Base-by-base conservation (phyloP, 2,329 filamentous ascomycete species). In the Aureobasidium subglaciale region DNA sequence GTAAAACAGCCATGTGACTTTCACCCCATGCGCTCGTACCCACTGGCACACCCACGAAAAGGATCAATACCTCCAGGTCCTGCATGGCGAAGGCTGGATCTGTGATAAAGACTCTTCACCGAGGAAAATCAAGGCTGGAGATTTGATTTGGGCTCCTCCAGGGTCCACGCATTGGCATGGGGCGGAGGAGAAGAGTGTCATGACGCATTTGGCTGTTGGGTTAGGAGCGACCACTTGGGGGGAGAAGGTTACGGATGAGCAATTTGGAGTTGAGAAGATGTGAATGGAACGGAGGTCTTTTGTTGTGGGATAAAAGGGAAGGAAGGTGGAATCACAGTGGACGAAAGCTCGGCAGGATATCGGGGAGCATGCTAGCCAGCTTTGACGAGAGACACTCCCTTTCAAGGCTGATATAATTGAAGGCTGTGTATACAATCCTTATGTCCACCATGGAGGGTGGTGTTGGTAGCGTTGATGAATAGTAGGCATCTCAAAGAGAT, bases 111-210 rank as follows among this genome's bases (percentile, higher is more conserved):
- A 72, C 1, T 65, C 67, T 20, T 61, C 63, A 46, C 70, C 72
- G 3, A 59, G 64, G 50, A 60, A 65, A 15, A 60, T 76, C 54
- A 64, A 66, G 43, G 68, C 68, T 0, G 74, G 74, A 0, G 74
- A 76, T 62, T 63, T 73, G 0, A 65, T 75, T 20, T 72, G 71
- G 66, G 65, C 66, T 22, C 67, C 70, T 7, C 63, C 70, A 0
- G 71, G 72, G 2, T 74, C 72, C 40, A 70, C 64, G 41, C 74
- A 76, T 59, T 76, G 74, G 73, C 73, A 76, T 61, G 73, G 73
- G 4, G 73, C 70, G 2, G 73, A 71, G 37, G 68, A 69, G 15
- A 64, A 62, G 8, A 73, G 67, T 43, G 61, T 68, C 54, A 71
- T 75, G 73, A 65, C 68, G 45, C 73, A 75, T 64, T 61, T 67